Conservation (phyloP, 306 rosid genomes). For the Chamaecrista fasciculata region DNA sequence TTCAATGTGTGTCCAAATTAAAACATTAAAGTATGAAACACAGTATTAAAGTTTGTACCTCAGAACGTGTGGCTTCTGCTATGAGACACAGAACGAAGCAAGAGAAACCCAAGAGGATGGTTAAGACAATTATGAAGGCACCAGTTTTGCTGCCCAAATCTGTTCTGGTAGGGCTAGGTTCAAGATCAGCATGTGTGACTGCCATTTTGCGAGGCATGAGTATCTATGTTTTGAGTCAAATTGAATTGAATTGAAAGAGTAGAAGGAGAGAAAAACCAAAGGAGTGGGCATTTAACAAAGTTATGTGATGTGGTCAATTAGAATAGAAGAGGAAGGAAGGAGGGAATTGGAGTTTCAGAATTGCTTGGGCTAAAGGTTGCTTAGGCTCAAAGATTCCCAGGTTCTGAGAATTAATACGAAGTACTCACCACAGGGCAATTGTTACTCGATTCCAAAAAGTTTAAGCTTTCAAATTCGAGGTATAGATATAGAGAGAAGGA, state of each 20-base stretch:
- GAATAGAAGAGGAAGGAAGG: slow-evolving; percentile 26
- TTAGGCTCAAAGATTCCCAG: slow-evolving; percentile 65
- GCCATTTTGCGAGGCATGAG: slow-evolving; percentile 55
- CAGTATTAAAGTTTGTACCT: slow-evolving; percentile 51
- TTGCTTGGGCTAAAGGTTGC: slow-evolving; percentile 94
- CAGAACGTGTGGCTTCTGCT: slow-evolving; percentile 90
- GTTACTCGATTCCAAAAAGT: slow-evolving; percentile 34
- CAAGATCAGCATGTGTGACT: slow-evolving; percentile 87
- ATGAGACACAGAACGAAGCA: slow-evolving; percentile 84
- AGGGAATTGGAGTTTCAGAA: slow-evolving; percentile 45
- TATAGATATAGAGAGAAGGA: background rate
- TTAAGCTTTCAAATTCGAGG: slow-evolving; percentile 32
- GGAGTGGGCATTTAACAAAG: slow-evolving; percentile 9
- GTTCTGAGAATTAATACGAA: slow-evolving; percentile 36
- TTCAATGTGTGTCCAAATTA: background rate
- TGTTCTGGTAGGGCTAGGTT: slow-evolving; percentile 51
- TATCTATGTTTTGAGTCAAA: too few relatives aligned
- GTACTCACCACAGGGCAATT: slow-evolving; percentile 37
- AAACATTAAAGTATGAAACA: too few relatives aligned
- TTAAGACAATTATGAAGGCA: slow-evolving; percentile 49
- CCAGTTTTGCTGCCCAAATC: slow-evolving; percentile 75
- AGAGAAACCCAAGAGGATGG: slow-evolving; percentile 65
- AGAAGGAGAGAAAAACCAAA: background rate
- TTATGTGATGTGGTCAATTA: slow-evolving; percentile 16
- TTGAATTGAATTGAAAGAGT: slow-evolving; percentile 4